Conservation (phyloP, 1,139 yeast genomes). For the Eremothecium cymbalariae region DNA sequence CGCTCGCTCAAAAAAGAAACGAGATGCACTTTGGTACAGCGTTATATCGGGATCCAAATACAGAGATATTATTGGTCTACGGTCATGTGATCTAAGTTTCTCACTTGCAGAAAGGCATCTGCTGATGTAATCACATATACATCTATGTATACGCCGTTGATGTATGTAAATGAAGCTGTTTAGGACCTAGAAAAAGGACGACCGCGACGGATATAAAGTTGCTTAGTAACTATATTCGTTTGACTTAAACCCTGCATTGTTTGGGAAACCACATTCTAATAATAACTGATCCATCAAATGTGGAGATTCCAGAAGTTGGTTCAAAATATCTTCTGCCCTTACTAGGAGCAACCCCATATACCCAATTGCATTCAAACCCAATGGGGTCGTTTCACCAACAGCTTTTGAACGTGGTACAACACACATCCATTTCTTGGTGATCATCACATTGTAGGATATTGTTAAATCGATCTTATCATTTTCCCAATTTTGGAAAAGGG, state of each 20-base stretch:
- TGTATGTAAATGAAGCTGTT: not conserved
- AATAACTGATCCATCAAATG: conserved; percentile 43
- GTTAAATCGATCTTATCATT: conserved; percentile 32
- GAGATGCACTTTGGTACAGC: not conserved
- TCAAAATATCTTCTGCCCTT: conserved; percentile 49
- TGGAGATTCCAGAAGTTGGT: conserved; percentile 34
- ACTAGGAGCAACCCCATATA: conserved; percentile 71
- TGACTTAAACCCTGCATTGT: conserved; percentile 39
- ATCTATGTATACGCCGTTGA: no score
- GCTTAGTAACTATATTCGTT: conserved; percentile 40
- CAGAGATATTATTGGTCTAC: conserved; percentile 4
- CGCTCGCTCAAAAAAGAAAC: not conserved
- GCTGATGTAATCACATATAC: no score
- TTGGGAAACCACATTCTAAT: conserved; percentile 57
- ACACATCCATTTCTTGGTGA: conserved; percentile 78
- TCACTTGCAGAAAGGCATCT: no score
- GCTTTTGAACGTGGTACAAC: conserved; percentile 66
- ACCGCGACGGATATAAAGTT: not conserved
- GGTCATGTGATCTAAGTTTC: conserved; percentile 6
- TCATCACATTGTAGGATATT: conserved; percentile 64
- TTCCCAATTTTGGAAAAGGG: conserved; percentile 48
- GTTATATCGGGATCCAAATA: conserved; percentile 1
- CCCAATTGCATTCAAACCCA: conserved; percentile 77
- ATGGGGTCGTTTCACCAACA: conserved; percentile 23
- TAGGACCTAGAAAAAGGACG: not conserved